Conservation (phyloP, 305 asterid species). For the Ilex paraguariensis region DNA sequence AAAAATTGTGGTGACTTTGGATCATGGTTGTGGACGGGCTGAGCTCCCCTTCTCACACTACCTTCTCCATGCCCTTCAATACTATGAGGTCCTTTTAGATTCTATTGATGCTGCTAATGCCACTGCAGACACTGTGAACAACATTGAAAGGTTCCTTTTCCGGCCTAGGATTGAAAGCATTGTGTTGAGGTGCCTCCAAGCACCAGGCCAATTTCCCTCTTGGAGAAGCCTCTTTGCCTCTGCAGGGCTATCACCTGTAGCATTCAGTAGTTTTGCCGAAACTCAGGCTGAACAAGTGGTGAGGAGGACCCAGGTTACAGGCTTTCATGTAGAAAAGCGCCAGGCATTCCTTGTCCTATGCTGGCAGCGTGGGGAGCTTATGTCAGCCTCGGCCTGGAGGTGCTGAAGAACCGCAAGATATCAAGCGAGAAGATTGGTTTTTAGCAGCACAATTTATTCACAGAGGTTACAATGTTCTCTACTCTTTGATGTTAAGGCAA, state of each 20-base stretch:
- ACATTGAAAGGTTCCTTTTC: constrained; percentile 40
- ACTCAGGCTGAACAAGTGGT: constrained; percentile 50
- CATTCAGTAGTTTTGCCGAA: constrained; percentile 39
- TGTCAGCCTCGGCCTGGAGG: constrained; percentile 47
- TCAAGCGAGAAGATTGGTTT: constrained; percentile 12
- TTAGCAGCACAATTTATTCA: constrained; percentile 6
- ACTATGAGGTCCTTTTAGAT: constrained; percentile 35
- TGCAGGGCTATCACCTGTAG: constrained; percentile 33
- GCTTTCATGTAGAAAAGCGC: constrained; percentile 43
- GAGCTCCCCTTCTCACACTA: constrained; percentile 45
- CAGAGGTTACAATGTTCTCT: constrained; percentile 17
- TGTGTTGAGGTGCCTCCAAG: constrained; percentile 34
- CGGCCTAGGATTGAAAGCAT: constrained; percentile 45
- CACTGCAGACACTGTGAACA: constrained; percentile 23
- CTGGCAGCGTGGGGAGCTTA: constrained; percentile 47
- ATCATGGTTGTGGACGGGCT: constrained; percentile 39
- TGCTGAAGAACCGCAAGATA: constrained; percentile 27
- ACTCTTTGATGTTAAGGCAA: constrained; percentile 13
- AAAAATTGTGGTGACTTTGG: constrained; percentile 38
- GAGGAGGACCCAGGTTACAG: constrained; percentile 34
- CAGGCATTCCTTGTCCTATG: constrained; percentile 38
- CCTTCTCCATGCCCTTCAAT: constrained; percentile 39
- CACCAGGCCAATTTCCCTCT: constrained; percentile 31
- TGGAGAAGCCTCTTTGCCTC: constrained; percentile 37
- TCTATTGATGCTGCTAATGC: constrained; percentile 39